Base-by-base conservation (phyloP, 129 eudicot species). In the carrot (Daucus carota) region DNA sequence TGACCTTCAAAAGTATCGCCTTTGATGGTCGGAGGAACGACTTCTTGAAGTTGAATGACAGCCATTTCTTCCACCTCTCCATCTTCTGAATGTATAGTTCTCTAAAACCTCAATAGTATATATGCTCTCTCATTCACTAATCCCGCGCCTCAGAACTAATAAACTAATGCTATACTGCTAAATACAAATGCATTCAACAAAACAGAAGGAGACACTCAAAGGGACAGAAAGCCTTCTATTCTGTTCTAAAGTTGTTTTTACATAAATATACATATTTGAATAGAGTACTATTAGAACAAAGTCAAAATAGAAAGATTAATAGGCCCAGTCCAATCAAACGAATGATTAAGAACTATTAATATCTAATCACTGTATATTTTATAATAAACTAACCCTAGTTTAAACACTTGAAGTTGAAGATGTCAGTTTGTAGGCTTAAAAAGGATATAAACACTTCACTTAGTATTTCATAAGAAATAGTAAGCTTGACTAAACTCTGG, bases 1-100 rank as follows among this genome's bases (percentile, higher is more conserved):
- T 81, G 72, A 82, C 76, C 85, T 81, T 84, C 32, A 84, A 52
- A 80, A 91, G 80, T 16, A 85, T 48, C 70, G 74, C 71, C 81
- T 81, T 91, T 40, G 87, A 80, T 72, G 86, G 85, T 72, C 81
- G 73, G 43, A 87, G 77, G 82, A 83, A 66, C 3, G 87, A 80
- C 72, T 75, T 74, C 81, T 73, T 85, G 82, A 74, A 75, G 24
- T 84, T 82, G 85, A 62, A 62, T 26, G 82, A 81, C 63, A 81
- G 34, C 88, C 88, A 88, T 2, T 45, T 42, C 69, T 82, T 90
- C 79, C 84, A 84, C 52, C 81, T 84, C 82, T 83, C 75, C 90
- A 89, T 92, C 73, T 79, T 81, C 77, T 74, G 79, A 73, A 47
- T 45, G 50, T 82, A 77, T 5, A 70, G 47, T 71, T 74, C 86